A percentile compares a stretch with the other conserved stretches of the same genome.
Conservation (phyloP, 2,329 filamentous ascomycete species). For the Monilinia vaccinii-corymbosi region DNA sequence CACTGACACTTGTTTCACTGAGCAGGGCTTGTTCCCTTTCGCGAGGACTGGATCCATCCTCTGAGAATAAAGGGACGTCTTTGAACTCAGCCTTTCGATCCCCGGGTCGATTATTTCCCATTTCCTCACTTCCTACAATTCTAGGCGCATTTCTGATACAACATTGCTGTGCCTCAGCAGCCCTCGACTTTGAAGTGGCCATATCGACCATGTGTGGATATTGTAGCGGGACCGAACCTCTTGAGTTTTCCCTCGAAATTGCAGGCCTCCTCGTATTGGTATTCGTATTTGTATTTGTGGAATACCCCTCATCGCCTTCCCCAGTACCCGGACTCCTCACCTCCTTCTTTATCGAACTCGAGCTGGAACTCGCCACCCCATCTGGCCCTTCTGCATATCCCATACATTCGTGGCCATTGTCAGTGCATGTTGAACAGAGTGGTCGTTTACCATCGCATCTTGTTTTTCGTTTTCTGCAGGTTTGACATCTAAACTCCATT, state of each 20-base stretch:
- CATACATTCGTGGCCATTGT: conserved; percentile 60
- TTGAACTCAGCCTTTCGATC: conserved; percentile 12
- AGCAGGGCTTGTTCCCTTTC: not conserved
- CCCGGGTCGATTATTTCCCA: not conserved
- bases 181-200: not conserved
- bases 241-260: not conserved
- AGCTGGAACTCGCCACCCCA: conserved; percentile 17
- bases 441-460: conserved; percentile 67
- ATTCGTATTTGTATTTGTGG: not conserved
- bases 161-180: not conserved
- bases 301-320: conserved; percentile 32
- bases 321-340: conserved; percentile 25
- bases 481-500: conserved; percentile 46
- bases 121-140: not conserved
- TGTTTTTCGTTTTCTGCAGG: conserved; percentile 68
- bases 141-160: not conserved
- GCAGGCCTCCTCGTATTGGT: not conserved
- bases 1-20: conserved; percentile 24
- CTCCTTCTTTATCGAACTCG: conserved; percentile 22
- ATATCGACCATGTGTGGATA: not conserved
- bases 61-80: conserved; percentile 20
- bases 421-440: conserved; percentile 61
- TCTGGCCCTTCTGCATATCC: conserved; percentile 46
- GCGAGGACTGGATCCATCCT: conserved; percentile 28
- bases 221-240: conserved; percentile 1